Conservation (phyloP, 768 basidiomycete genomes). For the Phallus indusiatus region DNA sequence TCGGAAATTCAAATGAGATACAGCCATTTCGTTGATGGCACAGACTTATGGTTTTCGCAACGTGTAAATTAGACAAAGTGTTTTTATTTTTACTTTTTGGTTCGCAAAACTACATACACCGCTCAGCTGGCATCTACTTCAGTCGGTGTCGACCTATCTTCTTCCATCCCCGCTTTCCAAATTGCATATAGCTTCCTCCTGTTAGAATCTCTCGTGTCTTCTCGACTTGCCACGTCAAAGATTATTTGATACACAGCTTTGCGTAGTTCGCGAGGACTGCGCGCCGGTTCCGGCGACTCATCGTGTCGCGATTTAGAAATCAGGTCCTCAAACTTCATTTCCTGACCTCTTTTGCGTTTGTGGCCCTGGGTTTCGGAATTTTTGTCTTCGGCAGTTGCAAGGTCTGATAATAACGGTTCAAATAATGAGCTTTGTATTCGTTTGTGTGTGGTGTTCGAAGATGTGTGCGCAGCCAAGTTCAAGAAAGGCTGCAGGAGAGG, state of each 20-base stretch:
- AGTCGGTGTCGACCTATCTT: constrained; percentile 32
- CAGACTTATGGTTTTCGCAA: not conserved
- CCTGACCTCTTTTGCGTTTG: constrained; percentile 35
- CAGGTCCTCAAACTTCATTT: constrained; percentile 34
- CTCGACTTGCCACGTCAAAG: constrained; percentile 68
- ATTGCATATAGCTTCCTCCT: constrained; percentile 75
- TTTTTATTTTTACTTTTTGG: too few species aligned
- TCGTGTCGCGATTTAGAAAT: constrained; percentile 29
- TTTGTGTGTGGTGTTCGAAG: constrained; percentile 54
- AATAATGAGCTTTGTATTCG: constrained; percentile 64
- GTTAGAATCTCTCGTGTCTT: constrained; percentile 68
- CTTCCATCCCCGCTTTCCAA: constrained; percentile 54
- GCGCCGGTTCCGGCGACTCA: not conserved
- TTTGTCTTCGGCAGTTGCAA: constrained; percentile 25
- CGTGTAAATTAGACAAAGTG: not conserved
- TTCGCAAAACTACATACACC: not conserved
- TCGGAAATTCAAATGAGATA: not conserved
- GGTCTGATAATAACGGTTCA: constrained; percentile 53
- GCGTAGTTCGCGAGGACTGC: constrained; percentile 27
- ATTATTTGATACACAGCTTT: constrained; percentile 49
- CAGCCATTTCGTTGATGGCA: not conserved
- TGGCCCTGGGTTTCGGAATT: constrained; percentile 27
- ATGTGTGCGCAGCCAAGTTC: constrained; percentile 57
- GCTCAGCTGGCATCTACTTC: constrained; percentile 17
- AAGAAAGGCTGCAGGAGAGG: constrained; percentile 63